Base-by-base conservation (phyloP, 2,329 filamentous ascomycete species). In the Aspergillus bombycis region DNA sequence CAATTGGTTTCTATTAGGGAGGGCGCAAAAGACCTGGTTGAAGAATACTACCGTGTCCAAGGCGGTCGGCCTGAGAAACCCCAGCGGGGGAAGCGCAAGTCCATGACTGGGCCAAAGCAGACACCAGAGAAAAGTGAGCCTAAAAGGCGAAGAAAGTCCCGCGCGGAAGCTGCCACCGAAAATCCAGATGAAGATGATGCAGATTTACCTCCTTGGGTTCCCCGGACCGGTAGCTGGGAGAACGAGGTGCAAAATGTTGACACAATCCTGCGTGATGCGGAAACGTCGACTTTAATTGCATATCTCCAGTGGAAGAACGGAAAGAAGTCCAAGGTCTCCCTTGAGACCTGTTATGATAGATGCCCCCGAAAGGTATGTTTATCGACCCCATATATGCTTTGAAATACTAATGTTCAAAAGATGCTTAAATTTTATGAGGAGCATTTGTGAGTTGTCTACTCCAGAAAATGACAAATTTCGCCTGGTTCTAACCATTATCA, bases 401-500 rank as follows among this genome's bases (percentile, higher is more conserved):
- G 19, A 48, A 19, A 28, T 30, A 26, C 61, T 73, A 58, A 74
- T 62, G 16, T 50, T 10, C 16, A 52, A 19, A 11, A 81, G 75
- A 83, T 84, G 81, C 77, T 83, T 12, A 72, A 77, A 62, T 84
- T 83, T 60, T 84, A 83, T 63, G 81, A 84, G 69, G 70, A 74
- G 45, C 81, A 84, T 69, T 71, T 84, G 79, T 82, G 75, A 75
- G 79, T 72, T 36, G 32, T 30, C 54, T 45, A 6, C 19, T 54
- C 30, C 14, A 4, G 14, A 4, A 2, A 30, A 34, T 32, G 16
- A 23, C 19, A 28, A 21, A 19, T n/a, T 23, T 45, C 5, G 6
- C 14, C 11, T 11, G 3, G 28, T 57, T 26, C 68, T 72, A 66
- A 74, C 55, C 6, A 61, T 59, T 58, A 59, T 8, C 45, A 77